These are phyloP conservation scores for Plectranthus barbatus DNA, from an alignment of 257 asterid genomes.

Conservation along the genomic window DNA sequence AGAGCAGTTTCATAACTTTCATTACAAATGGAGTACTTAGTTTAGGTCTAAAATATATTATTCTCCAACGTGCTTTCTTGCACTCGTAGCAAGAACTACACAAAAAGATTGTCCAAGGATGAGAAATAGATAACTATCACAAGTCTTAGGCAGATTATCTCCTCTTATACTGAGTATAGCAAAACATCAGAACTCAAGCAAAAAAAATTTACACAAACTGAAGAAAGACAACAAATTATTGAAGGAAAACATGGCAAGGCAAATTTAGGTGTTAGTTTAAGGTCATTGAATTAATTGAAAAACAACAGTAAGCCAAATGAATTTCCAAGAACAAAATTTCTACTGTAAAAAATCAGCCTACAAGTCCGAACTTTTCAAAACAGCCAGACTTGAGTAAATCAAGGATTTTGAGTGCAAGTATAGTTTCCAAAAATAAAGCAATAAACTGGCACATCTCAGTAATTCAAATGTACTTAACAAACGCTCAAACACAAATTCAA, in stretches of 20 bases:
- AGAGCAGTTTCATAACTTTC: not conserved
- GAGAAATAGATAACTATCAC: not conserved
- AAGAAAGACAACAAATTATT: not conserved
- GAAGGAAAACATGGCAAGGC: not conserved
- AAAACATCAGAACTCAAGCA: not conserved
- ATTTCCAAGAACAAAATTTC: not conserved
- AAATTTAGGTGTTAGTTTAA: not conserved
- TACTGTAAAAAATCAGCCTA: not conserved
- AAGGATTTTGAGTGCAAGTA: not conserved
- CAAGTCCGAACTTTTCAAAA: not conserved
- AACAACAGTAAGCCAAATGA: not conserved
- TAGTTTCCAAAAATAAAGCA: not conserved
- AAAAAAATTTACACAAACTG: not conserved
- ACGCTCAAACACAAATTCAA: not conserved
- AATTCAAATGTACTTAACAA: not conserved
- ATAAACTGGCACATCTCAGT: not conserved
- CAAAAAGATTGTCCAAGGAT: not conserved
- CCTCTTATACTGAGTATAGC: not conserved
- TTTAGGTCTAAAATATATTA: not conserved
- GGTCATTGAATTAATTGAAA: not conserved
- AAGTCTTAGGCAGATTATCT: not conserved
- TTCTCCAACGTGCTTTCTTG: not conserved
- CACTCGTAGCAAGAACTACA: not conserved
- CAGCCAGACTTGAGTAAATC: not conserved
- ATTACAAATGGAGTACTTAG: not conserved